Evolutionary conservation across 768 basidiomycete genomes (phyloP).

Genomic region (Suillus alpinus): DNA sequence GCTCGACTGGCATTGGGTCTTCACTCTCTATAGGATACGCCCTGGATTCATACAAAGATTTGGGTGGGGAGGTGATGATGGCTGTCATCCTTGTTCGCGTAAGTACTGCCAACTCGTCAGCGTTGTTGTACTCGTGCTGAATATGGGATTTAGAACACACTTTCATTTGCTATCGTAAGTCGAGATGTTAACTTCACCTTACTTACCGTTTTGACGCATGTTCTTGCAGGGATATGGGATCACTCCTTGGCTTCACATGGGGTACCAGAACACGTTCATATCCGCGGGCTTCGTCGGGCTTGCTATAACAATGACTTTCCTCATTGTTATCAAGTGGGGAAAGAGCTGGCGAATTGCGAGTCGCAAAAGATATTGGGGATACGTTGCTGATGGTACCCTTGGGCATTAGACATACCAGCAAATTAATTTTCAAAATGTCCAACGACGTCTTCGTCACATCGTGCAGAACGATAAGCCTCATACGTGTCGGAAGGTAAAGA

Average conservation of each 20-base stretch:
- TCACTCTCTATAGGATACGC: conserved; percentile 18
- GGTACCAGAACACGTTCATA: conserved; percentile 16
- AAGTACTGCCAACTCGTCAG: neutral
- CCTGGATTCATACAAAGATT: conserved; percentile 19
- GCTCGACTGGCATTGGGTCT: conserved; percentile 20
- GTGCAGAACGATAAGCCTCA: neutral
- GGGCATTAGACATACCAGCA: conserved; percentile 5
- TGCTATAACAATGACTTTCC: conserved; percentile 19
- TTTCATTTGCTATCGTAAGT: conserved; percentile 19
- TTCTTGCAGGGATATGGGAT: conserved; percentile 16
- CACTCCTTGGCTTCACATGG: conserved; percentile 20
- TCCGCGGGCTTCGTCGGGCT: conserved; percentile 18
- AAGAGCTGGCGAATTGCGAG: conserved; percentile 17
- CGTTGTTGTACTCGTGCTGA: neutral
- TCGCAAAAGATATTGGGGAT: conserved; percentile 15
- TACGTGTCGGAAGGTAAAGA: neutral
- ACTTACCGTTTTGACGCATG: neutral
- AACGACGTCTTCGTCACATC: neutral
- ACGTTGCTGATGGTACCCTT: conserved; percentile 16
- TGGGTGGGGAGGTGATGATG: conserved; percentile 19
- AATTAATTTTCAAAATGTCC: too few species aligned
- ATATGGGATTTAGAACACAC: conserved; percentile 10
- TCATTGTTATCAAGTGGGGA: conserved; percentile 15
- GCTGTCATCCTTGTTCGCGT: conserved; percentile 21
- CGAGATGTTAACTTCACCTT: neutral